Evolutionary conservation across 228 moss, liverwort and hornwort genomes (phyloP).

Genomic region (Sphagnum magellanicum): DNA sequence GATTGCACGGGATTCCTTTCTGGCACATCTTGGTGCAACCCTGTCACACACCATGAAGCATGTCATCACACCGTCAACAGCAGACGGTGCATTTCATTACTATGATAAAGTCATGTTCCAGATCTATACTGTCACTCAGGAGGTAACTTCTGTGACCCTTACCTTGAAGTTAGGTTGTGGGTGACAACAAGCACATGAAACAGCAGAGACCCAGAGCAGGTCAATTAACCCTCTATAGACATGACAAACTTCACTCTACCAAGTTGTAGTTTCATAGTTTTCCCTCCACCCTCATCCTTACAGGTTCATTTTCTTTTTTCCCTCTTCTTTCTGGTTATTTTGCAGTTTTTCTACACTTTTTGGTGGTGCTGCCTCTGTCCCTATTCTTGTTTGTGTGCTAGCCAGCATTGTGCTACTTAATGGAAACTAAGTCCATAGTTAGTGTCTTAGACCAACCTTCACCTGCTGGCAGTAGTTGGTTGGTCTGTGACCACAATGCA

Average conservation of each 20-base stretch:
- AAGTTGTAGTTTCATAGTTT: background rate
- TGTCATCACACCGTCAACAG: slow-evolving; percentile 90
- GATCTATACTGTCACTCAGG: slow-evolving; percentile 85
- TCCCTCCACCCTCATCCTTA: no score
- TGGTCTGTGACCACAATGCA: no score
- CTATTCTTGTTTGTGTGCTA: no score
- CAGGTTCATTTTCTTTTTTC: no score
- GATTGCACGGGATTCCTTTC: slow-evolving; percentile 73
- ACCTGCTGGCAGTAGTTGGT: no score
- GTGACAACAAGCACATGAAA: background rate
- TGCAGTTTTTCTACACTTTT: no score
- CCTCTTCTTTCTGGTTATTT: no score
- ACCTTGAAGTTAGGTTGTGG: background rate
- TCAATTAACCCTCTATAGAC: background rate
- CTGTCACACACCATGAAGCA: slow-evolving; percentile 86
- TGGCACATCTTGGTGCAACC: slow-evolving; percentile 88
- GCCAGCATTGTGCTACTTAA: no score
- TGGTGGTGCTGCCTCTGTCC: no score
- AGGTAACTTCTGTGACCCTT: slow-evolving; percentile 20
- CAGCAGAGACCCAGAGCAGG: background rate
- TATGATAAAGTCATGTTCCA: slow-evolving; percentile 86
- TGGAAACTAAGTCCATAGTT: no score
- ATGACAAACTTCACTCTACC: background rate
- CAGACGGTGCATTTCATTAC: slow-evolving; percentile 92
- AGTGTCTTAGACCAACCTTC: no score